Percentiles rank a stretch among this genome's conserved stretches.
Conservation (phyloP, 2,329 filamentous ascomycete genomes). For the Rosellinia necatrix region DNA sequence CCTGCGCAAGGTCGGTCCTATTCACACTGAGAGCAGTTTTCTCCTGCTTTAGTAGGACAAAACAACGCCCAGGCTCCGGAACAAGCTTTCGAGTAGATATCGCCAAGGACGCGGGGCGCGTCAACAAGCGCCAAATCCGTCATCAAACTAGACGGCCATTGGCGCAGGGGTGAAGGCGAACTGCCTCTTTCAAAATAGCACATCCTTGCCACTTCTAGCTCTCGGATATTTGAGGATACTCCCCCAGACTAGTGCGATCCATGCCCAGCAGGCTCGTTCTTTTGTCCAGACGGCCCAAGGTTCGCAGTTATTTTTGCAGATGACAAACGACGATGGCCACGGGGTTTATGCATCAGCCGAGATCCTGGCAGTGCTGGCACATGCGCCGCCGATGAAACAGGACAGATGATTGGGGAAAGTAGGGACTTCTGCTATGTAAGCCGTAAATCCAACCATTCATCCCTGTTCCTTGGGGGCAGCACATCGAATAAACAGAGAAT, state of each 20-base stretch:
- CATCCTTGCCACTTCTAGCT: neutral
- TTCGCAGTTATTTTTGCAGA: neutral
- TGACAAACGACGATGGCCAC: neutral
- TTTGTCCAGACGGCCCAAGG: neutral
- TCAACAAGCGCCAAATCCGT: neutral
- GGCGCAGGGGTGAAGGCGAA: neutral
- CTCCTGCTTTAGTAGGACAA: neutral
- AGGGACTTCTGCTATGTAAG: no score
- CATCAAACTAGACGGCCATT: neutral
- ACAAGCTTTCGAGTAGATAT: neutral
- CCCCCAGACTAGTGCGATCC: neutral
- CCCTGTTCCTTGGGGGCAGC: neutral
- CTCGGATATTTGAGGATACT: slow-evolving; percentile 14
- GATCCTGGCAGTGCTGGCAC: neutral
- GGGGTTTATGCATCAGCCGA: slow-evolving; percentile 7
- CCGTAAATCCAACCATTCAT: no score
- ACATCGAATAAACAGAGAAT: no score
- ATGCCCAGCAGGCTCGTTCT: neutral
- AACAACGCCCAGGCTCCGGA: neutral
- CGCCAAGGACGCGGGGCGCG: neutral
- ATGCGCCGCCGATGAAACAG: no score
- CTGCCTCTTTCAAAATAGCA: slow-evolving; percentile 19
- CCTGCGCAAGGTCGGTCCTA: slow-evolving; percentile 1
- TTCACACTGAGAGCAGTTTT: neutral
- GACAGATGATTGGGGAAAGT: slow-evolving; percentile 1